A percentile compares a stretch with the other conserved stretches of the same genome.
These are phyloP conservation scores for Kalmanozyma brasiliensis DNA, from an alignment of 1,284 basidiomycete genomes.

Conservation along the genomic window DNA sequence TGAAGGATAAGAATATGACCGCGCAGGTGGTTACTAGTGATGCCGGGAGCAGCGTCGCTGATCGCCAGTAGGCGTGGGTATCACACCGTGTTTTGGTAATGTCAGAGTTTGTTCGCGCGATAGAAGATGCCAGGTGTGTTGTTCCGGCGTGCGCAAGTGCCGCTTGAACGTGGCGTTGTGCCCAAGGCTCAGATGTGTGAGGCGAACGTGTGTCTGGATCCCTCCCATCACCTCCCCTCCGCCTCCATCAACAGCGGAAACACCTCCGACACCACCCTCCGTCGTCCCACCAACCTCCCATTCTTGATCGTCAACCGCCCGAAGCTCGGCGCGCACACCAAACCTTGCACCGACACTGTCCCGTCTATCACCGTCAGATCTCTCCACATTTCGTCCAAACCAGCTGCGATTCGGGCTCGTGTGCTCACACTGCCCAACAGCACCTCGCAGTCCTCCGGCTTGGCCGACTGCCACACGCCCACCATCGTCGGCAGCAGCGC, in stretches of 20 bases:
- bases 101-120: too few relatives aligned
- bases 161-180: too few relatives aligned
- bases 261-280: constrained; percentile 9
- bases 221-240: too few relatives aligned
- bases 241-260: background rate
- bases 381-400: constrained; percentile 3
- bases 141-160: too few relatives aligned
- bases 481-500: constrained; percentile 41
- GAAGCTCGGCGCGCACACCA: constrained; percentile 18
- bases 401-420: constrained; percentile 7
- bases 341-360: constrained; percentile 6
- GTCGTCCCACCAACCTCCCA: constrained; percentile 6
- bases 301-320: constrained; percentile 19
- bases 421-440: constrained; percentile 17
- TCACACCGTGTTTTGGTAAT: too few relatives aligned
- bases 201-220: too few relatives aligned
- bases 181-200: too few relatives aligned
- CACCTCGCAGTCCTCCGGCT: constrained; percentile 12
- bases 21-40: constrained; percentile 26
- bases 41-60: constrained; percentile 26
- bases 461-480: constrained; percentile 40
- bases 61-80: constrained; percentile 2
- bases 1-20: constrained; percentile 49
- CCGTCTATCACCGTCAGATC: constrained; percentile 23
- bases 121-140: too few relatives aligned